Conservation (phyloP, 2,329 filamentous ascomycete genomes). For the Cladophialophora exuberans region DNA sequence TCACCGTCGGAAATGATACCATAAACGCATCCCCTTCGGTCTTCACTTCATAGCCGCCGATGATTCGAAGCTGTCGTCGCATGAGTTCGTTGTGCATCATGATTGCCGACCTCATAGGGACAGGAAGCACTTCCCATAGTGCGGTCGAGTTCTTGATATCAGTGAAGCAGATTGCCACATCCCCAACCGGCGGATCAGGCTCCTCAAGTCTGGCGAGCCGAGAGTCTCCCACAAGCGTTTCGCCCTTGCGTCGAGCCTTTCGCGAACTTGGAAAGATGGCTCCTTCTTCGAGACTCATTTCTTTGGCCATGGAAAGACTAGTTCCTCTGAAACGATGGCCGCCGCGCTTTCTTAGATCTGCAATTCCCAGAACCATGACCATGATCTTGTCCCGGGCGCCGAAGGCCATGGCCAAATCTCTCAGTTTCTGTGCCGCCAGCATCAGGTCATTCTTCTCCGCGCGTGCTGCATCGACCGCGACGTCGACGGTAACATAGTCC, state of each 20-base stretch:
- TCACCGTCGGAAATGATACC: slow-evolving; percentile 97
- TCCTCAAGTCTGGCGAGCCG: slow-evolving; percentile 86
- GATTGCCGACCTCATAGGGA: slow-evolving; percentile 94
- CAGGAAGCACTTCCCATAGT: slow-evolving; percentile 92
- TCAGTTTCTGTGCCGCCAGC: slow-evolving; percentile 90
- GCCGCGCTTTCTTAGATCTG: slow-evolving; percentile 85
- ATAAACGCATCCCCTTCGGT: slow-evolving; percentile 99
- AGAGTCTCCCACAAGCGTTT: slow-evolving; percentile 68
- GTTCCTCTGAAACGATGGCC: slow-evolving; percentile 74
- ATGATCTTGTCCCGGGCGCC: slow-evolving; percentile 94
- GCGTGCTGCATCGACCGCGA: slow-evolving; percentile 88
- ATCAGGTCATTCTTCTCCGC: slow-evolving; percentile 88
- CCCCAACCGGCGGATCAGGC: slow-evolving; percentile 86
- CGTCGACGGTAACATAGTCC: slow-evolving; percentile 88
- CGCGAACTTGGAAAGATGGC: slow-evolving; percentile 67
- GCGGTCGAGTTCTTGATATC: slow-evolving; percentile 99
- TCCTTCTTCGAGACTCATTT: slow-evolving; percentile 64
- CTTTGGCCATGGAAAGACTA: slow-evolving; percentile 82
- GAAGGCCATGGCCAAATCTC: slow-evolving; percentile 93
- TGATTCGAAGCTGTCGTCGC: slow-evolving; percentile 86
- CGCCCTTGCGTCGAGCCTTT: slow-evolving; percentile 61
- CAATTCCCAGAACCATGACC: slow-evolving; percentile 97
- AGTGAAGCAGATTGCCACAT: slow-evolving; percentile 93
- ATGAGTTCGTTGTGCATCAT: slow-evolving; percentile 97
- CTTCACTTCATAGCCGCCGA: slow-evolving; percentile 98